Base-by-base conservation (phyloP, 306 rosid genomes). In the Sphenostylis stenocarpa region DNA sequence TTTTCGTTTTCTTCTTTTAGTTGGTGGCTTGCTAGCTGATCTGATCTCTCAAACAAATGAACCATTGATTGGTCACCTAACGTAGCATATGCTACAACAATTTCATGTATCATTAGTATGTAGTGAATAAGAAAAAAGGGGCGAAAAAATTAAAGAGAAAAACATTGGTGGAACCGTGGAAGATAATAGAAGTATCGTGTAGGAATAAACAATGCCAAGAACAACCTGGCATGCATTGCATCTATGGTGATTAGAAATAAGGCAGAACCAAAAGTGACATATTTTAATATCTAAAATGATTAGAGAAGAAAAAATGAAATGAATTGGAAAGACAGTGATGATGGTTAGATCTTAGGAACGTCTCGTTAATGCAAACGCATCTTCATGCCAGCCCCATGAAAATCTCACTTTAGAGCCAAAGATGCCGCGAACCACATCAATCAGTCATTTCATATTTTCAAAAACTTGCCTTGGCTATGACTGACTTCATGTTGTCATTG, bases 381-480 rank as follows among this genome's bases (percentile, higher is more conserved):
- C 80, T 85, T 65, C 53, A 55, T 45, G 61, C 26, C 14, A 38
- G 45, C 67, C 28, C 14, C 39, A 58, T 17, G 53, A 67, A 61
- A 72, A 74, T 70, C 75, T 80, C 53, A 62, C 77, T 72, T 38
- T 56, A 60, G 60, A 60, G 78, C 78, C 66, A 63, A 78, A 72
- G 83, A 73, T 61, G 28, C 80, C 67, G 48, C 62, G 24, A 48
- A 45, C 48, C 69, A 21, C 78, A 70, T 86, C 87, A 77, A 65
- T 78, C 84, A 57, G 76, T 84, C 87, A 29, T 63, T 43, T 58
- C 79, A 52, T 53, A 15, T 41, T 41, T 41, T 41, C 15, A 41
- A 41, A 41, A 2, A 0, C 3, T 41, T 41, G 1, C 15, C 47
- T 41, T 41, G 0, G 3, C 3, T 7, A 39, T 70, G 64, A 49